phyloP scores from a whole-genome alignment of 805 yeast genomes.

The Komagataella phaffii region DNA sequence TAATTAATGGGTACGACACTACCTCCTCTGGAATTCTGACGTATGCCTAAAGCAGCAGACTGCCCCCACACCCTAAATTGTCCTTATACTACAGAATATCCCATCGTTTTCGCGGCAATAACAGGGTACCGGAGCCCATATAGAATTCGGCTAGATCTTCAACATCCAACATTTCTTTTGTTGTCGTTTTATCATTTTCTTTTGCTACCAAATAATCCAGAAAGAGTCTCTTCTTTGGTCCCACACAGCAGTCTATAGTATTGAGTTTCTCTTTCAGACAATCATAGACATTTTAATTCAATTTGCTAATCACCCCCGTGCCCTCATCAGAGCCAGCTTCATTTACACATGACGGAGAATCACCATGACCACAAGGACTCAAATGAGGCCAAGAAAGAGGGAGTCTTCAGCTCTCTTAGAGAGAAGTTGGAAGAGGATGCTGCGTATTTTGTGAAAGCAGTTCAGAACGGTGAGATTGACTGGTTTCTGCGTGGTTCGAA shows the following conservation, averaged over 20 bases:
- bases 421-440: constrained; percentile 1
- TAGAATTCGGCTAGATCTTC: neutral
- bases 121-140: neutral
- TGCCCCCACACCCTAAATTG: neutral
- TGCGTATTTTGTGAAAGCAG: neutral
- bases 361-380: neutral
- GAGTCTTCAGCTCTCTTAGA: neutral
- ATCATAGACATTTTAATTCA: neutral
- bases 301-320: neutral
- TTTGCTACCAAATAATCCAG: neutral
- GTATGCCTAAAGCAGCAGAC: neutral
- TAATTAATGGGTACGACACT: neutral
- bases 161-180: neutral
- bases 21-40: neutral
- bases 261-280: neutral
- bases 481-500: constrained; percentile 1
- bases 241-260: neutral
- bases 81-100: neutral
- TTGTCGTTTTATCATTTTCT: too few species aligned
- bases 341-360: neutral
- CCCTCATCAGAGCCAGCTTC: neutral
- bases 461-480: constrained; percentile 1
- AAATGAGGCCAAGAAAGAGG: neutral
- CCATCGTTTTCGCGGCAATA: neutral
- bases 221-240: neutral